These are phyloP conservation scores for Daldinia vernicosa DNA, from an alignment of 495 filamentous ascomycete species.

Conservation along the genomic window DNA sequence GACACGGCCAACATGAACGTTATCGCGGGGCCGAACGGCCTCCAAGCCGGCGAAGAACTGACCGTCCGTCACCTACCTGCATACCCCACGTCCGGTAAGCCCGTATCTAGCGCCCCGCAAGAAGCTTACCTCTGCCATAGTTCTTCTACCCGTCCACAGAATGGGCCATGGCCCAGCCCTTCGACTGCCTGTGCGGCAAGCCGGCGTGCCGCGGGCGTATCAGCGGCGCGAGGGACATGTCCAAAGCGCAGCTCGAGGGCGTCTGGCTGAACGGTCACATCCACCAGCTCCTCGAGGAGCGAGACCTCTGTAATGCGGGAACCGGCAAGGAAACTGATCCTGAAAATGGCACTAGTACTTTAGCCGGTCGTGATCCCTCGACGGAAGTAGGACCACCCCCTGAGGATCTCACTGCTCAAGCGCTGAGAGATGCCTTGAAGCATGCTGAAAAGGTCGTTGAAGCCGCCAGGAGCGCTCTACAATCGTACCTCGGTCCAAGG, in stretches of 20 bases:
- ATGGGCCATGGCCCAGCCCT: slow-evolving; percentile 78
- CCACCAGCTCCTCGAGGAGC: slow-evolving; percentile 57
- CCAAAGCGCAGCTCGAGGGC: slow-evolving; percentile 53
- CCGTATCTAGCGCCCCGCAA: slow-evolving; percentile 18
- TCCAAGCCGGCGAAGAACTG: slow-evolving; percentile 68
- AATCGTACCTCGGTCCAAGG: slow-evolving; percentile 42
- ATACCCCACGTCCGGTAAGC: slow-evolving; percentile 16
- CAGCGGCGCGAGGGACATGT: slow-evolving; percentile 64
- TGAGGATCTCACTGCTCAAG: slow-evolving; percentile 43
- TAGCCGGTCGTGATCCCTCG: not conserved
- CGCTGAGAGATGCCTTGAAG: slow-evolving; percentile 47
- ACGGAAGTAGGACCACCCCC: slow-evolving; percentile 4
- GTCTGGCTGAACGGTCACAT: slow-evolving; percentile 67
- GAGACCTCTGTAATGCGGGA: slow-evolving; percentile 8
- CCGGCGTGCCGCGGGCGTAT: slow-evolving; percentile 61
- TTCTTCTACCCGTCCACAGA: slow-evolving; percentile 85
- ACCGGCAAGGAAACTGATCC: slow-evolving; percentile 21
- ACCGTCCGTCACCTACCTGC: slow-evolving; percentile 55
- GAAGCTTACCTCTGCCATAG: slow-evolving; percentile 38
- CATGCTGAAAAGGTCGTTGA: slow-evolving; percentile 54
- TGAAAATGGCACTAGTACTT: slow-evolving; percentile 28
- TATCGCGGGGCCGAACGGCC: slow-evolving; percentile 65
- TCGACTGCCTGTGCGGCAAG: slow-evolving; percentile 70
- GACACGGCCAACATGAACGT: slow-evolving; percentile 72
- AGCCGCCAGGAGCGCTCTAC: slow-evolving; percentile 47